Evolutionary conservation across 495 filamentous ascomycete genomes (phyloP).

Genomic region (Talaromyces thailandensis): DNA sequence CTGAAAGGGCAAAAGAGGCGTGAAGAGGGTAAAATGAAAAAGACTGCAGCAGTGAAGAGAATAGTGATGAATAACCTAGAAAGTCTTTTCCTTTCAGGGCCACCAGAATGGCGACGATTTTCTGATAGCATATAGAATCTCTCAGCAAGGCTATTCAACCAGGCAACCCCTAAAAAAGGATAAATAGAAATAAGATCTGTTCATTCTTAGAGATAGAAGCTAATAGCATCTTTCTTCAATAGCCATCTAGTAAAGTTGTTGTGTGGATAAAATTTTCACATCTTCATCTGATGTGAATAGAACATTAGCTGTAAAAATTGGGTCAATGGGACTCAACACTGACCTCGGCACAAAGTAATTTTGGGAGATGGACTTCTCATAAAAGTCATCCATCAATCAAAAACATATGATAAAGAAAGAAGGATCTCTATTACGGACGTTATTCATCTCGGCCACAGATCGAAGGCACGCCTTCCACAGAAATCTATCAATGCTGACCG

Average conservation of each 20-base stretch:
- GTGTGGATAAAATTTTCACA: not conserved
- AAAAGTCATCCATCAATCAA: not conserved
- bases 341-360: not conserved
- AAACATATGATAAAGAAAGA: not conserved
- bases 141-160: not conserved
- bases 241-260: not conserved
- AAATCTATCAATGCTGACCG: not conserved
- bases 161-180: not conserved
- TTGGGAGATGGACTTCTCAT: too few species aligned
- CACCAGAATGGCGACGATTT: not conserved
- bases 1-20: not conserved
- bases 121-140: not conserved
- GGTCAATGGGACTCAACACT: not conserved
- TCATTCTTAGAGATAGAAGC: too few species aligned
- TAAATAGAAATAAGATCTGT: not conserved
- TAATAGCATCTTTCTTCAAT: not conserved
- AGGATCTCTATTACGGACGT: not conserved
- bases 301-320: not conserved
- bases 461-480: not conserved
- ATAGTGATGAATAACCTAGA: not conserved
- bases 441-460: not conserved
- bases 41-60: not conserved
- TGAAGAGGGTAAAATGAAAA: not conserved
- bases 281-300: not conserved
- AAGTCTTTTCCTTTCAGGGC: not conserved